A percentile compares a stretch with the other conserved stretches of the same genome.
Evolutionary conservation across 1,139 yeast genomes (phyloP).

Genomic region (Taphrina sp.): DNA sequence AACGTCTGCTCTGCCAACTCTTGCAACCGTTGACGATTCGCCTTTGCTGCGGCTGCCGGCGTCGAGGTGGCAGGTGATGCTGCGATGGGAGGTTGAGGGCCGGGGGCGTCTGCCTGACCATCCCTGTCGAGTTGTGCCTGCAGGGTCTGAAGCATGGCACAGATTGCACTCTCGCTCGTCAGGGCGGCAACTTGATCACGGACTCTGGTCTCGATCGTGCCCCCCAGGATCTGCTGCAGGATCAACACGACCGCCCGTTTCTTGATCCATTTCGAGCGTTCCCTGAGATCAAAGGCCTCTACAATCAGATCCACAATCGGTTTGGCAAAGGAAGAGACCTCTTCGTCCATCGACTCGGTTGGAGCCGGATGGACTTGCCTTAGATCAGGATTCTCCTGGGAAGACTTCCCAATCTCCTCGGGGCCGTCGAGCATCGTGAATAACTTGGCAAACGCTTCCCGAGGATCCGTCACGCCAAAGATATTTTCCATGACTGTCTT

Average conservation of each 20-base stretch:
- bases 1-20: slow-evolving; percentile 24
- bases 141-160: not conserved
- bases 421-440: slow-evolving; percentile 47
- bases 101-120: not conserved
- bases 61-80: not conserved
- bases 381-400: slow-evolving; percentile 46
- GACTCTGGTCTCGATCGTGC: slow-evolving; percentile 61
- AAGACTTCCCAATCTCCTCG: not conserved
- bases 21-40: slow-evolving; percentile 6
- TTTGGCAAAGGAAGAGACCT: slow-evolving; percentile 58
- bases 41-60: slow-evolving; percentile 4
- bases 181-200: slow-evolving; percentile 14
- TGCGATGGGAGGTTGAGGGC: too few relatives aligned
- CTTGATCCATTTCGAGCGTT: slow-evolving; percentile 68
- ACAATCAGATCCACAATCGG: slow-evolving; percentile 79
- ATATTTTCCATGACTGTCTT: slow-evolving; percentile 59
- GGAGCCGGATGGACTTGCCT: slow-evolving; percentile 5
- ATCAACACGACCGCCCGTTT: slow-evolving; percentile 81
- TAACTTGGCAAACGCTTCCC: slow-evolving; percentile 62
- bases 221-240: slow-evolving; percentile 81
- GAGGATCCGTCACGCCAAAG: slow-evolving; percentile 44
- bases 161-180: not conserved
- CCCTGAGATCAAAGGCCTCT: slow-evolving; percentile 65
- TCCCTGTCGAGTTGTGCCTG: not conserved
- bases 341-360: slow-evolving; percentile 35